Evolutionary conservation across 176 grass and related monocot genomes (phyloP), one percentile per base, ranked within the genome.

Genomic region (Carex myosuroides): DNA sequence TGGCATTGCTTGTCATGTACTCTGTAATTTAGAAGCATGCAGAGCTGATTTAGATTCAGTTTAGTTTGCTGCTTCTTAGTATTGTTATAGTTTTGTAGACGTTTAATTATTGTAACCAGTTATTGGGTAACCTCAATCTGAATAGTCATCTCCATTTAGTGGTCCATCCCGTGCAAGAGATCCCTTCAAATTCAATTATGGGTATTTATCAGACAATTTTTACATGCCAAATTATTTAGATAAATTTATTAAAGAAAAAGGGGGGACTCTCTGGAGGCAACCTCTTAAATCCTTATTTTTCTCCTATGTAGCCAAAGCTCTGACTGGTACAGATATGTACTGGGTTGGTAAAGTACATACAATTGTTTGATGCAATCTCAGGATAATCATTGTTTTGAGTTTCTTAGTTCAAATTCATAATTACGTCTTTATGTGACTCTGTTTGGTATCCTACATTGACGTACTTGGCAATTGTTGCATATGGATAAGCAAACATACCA

Each of bases 71-170:
- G 42, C 70, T 74, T 74, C 70, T 52, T 53, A 74, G 44, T 22
- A 53, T 13, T 78, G 72, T 78, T 78, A 56, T 78, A 78, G 73
- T 78, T 35, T 17, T 57, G 73, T 78, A 78, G 73, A 78, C 6
- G 3, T 37, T 21, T n/a, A 71, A 78, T 77, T 55, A 53, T 77
- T 78, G 26, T 35, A 17, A 17, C 41, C 52, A 78, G 73, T 56
- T 78, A 32, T 10, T 57, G 73, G 33, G 73, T 18, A 56, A 78
- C 18, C 13, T 78, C 14, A 54, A n/a, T 78, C 13, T n/a, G 48
- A 52, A 57, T 57, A 18, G 18, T 35, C 29, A 52, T 78, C 52
- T 35, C 29, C 7, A 33, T 78, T 14, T 33, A 16, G 52, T 57
- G 35, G 16, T 9, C 17, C 37, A 78, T 78, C 4, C 10, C 33